Evolutionary conservation across 2,329 filamentous ascomycete genomes (phyloP).

Genomic region (Alternaria tenuissima): DNA sequence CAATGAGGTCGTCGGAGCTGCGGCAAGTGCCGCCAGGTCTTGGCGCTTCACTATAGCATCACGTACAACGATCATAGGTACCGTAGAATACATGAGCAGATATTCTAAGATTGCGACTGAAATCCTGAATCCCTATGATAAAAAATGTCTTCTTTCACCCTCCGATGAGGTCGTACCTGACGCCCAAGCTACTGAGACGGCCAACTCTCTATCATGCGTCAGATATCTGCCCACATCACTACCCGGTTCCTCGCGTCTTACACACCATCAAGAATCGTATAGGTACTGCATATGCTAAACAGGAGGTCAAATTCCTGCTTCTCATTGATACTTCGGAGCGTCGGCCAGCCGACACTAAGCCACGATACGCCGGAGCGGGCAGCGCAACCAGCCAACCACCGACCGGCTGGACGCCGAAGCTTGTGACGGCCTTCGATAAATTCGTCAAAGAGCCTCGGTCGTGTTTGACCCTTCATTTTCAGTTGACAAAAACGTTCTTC

Average conservation of each 20-base stretch:
- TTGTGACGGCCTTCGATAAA: constrained; percentile 14
- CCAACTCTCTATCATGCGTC: neutral
- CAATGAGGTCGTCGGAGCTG: constrained; percentile 24
- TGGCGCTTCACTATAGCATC: constrained; percentile 18
- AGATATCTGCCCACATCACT: neutral
- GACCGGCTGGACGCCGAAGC: constrained; percentile 14
- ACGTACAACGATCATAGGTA: neutral
- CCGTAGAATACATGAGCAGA: no score
- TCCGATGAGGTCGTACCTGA: neutral
- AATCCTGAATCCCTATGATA: neutral
- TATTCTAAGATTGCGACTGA: neutral
- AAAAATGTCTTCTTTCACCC: accelerated
- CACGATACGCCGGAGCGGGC: neutral
- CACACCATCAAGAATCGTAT: neutral
- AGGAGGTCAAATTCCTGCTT: neutral
- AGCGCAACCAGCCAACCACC: constrained; percentile 3
- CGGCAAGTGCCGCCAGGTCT: constrained; percentile 26
- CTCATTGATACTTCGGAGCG: constrained; percentile 2
- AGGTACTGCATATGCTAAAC: neutral
- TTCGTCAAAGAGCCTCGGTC: constrained; percentile 15
- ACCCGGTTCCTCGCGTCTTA: neutral
- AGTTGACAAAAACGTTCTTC: neutral
- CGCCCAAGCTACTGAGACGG: neutral
- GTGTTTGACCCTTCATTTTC: neutral
- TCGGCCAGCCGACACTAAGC: constrained; percentile 10